Evolutionary conservation across 73 alveolate genomes (phyloP).

Genomic region (Symbiodinium natans): DNA sequence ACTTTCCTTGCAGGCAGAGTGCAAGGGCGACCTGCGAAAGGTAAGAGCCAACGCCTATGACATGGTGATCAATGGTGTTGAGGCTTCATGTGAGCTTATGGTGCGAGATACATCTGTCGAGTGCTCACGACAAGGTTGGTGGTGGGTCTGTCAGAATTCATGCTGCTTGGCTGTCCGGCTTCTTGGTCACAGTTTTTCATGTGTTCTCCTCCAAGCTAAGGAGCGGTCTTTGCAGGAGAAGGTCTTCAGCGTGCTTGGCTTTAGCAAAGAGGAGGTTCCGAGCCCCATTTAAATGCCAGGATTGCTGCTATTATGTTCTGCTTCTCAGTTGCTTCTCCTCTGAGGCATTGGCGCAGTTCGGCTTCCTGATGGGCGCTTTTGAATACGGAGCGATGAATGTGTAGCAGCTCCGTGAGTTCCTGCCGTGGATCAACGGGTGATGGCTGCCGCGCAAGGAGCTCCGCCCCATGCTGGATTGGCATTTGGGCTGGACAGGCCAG

Average conservation of each 20-base stretch:
- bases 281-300: not conserved
- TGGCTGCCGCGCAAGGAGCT: constrained; percentile 18
- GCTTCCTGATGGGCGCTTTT: constrained; percentile 82
- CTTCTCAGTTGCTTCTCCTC: too few species aligned
- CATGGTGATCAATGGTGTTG: constrained; percentile 94
- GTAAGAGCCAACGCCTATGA: constrained; percentile 92
- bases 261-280: constrained; percentile 77
- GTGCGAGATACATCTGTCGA: not conserved
- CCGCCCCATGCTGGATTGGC: constrained; percentile 87
- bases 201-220: not conserved
- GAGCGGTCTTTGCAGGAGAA: constrained; percentile 88
- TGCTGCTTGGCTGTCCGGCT: not conserved
- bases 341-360: constrained; percentile 67
- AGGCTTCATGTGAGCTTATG: not conserved
- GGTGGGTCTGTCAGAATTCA: constrained; percentile 93
- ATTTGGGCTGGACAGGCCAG: constrained; percentile 73
- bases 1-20: too few species aligned
- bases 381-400: constrained; percentile 77
- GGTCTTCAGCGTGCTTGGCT: constrained; percentile 79
- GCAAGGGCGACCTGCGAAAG: not conserved
- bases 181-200: not conserved
- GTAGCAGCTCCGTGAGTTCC: too few species aligned
- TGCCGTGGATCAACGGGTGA: too few species aligned
- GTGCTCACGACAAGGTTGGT: constrained; percentile 35
- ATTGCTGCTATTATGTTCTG: not conserved